phyloP scores from a whole-genome alignment of 352 stramenopile genomes.

The Thraustochytrium aureum region DNA sequence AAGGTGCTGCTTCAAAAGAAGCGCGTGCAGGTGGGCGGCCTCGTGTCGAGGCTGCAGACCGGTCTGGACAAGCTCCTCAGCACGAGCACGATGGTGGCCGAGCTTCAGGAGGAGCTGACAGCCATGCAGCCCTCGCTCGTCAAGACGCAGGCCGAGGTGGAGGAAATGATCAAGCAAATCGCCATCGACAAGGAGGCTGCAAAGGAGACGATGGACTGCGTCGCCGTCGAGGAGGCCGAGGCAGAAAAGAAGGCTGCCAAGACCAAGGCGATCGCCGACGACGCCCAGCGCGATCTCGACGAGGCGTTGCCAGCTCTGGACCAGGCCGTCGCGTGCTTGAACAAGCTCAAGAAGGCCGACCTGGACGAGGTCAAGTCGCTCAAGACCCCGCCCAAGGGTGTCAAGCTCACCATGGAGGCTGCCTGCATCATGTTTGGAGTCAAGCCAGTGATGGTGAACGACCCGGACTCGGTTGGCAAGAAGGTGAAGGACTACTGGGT shows the following conservation, averaged over 20 bases:
- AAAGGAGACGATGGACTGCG: slow-evolving; percentile 65
- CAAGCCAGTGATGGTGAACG: slow-evolving; percentile 81
- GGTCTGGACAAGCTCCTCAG: slow-evolving; percentile 89
- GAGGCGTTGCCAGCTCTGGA: slow-evolving; percentile 88
- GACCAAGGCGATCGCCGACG: slow-evolving; percentile 82
- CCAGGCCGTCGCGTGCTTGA: slow-evolving; percentile 81
- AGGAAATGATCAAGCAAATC: slow-evolving; percentile 66
- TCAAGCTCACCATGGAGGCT: slow-evolving; percentile 95
- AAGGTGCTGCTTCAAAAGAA: slow-evolving; percentile 87
- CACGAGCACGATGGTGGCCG: slow-evolving; percentile 84
- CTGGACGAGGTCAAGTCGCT: slow-evolving; percentile 96
- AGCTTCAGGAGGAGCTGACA: slow-evolving; percentile 88
- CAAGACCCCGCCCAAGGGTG: slow-evolving; percentile 89
- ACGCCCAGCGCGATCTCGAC: slow-evolving; percentile 85
- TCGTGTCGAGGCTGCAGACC: slow-evolving; percentile 87
- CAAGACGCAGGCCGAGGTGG: slow-evolving; percentile 63
- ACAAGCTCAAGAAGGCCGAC: slow-evolving; percentile 90
- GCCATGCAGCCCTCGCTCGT: slow-evolving; percentile 82
- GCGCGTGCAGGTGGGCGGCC: slow-evolving; percentile 79
- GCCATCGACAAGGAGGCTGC: slow-evolving; percentile 66
- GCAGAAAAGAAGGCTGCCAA: slow-evolving; percentile 67
- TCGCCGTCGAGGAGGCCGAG: slow-evolving; percentile 58
- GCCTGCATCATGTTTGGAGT: slow-evolving; percentile 95
- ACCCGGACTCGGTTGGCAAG: slow-evolving; percentile 79
- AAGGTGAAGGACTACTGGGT: slow-evolving; percentile 96